Evolutionary conservation across 768 basidiomycete genomes (phyloP), one percentile per base, ranked within the genome.

Genomic region (Hortiboletus campestris): DNA sequence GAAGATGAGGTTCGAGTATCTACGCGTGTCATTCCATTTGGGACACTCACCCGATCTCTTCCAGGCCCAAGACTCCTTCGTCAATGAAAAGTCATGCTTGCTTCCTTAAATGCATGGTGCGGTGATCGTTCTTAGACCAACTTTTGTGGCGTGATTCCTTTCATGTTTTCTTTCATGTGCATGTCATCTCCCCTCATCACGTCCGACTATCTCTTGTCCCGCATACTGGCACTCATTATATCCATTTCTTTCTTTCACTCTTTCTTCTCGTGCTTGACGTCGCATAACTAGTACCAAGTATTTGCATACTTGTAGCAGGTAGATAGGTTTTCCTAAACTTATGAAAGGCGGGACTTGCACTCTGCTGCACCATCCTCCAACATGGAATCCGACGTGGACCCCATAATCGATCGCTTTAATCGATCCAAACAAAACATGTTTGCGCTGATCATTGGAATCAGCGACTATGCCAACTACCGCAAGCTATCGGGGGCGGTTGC

Each of bases 391-490:
- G 19, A 53, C 20, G 44, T 55, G 54, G 1, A 22, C 19, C 14
- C 50, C 35, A 31, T 14, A 22, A n/a, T 32, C 8, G 17, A 35
- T n/a, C 54, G 13, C 35, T 36, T 38, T 22, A 35, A 14, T 25
- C 44, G 17, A 25, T 53, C n/a, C 20, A 54, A 25, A 20, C 34
- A 32, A 19, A 55, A 40, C 2, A 39, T 39, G 49, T 74, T 76
- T 14, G 76, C 76, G 10, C 66, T 80, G 25, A 66, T 78, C 46
- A 75, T 80, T 40, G 79, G 78, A 13, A 78, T 80, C 46, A 71
- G 78, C 53, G 40, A 68, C 40, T 80, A 80, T 48, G 32, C 22
- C 32, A 56, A 61, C 34, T 63, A 66, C 52, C 22, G 28, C 6
- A 60, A 71, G 45, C 72, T 80, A 46, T 51, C 39, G 13, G 74